Evolutionary conservation across 2,329 filamentous ascomycete genomes (phyloP).

Genomic region (Dothistroma septosporum): DNA sequence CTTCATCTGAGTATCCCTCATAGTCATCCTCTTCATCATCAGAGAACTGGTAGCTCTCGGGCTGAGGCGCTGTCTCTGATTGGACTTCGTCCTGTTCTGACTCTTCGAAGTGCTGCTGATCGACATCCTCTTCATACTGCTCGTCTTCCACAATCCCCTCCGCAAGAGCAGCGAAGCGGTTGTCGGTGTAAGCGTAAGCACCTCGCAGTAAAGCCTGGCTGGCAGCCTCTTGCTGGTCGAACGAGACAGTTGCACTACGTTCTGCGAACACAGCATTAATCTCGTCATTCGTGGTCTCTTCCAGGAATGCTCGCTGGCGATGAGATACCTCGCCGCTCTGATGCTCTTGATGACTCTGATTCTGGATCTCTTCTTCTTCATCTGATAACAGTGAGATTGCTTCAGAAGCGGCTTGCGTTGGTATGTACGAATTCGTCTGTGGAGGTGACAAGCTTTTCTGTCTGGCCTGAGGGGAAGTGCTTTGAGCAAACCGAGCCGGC

Average conservation of each 20-base stretch:
- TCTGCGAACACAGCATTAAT: not conserved
- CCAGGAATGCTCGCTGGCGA: conserved; percentile 3
- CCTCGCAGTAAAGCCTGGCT: not conserved
- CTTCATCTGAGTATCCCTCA: conserved; percentile 15
- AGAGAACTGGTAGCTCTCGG: conserved; percentile 17
- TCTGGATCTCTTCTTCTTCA: conserved; percentile 13
- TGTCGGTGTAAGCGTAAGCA: conserved; percentile 14
- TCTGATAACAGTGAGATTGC: conserved; percentile 24
- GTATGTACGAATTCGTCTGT: conserved; percentile 18
- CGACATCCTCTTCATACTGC: conserved; percentile 16
- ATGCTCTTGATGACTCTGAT: not conserved
- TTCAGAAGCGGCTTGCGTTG: conserved; percentile 16
- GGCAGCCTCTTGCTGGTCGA: not conserved
- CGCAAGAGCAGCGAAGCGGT: conserved; percentile 15
- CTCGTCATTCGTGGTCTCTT: conserved; percentile 6
- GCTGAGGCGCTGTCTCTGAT: conserved; percentile 7
- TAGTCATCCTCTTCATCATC: conserved; percentile 17
- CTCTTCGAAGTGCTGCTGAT: conserved; percentile 12
- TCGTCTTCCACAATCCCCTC: conserved; percentile 5
- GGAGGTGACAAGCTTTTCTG: conserved; percentile 9
- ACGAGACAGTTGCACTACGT: not conserved
- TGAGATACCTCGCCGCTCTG: not conserved
- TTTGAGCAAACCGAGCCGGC: conserved; percentile 3
- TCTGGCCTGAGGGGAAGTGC: conserved; percentile 6
- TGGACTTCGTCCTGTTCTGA: conserved; percentile 11